Conservation (phyloP, 176 grass and related monocot genomes). For the Dactylis glomerata region DNA sequence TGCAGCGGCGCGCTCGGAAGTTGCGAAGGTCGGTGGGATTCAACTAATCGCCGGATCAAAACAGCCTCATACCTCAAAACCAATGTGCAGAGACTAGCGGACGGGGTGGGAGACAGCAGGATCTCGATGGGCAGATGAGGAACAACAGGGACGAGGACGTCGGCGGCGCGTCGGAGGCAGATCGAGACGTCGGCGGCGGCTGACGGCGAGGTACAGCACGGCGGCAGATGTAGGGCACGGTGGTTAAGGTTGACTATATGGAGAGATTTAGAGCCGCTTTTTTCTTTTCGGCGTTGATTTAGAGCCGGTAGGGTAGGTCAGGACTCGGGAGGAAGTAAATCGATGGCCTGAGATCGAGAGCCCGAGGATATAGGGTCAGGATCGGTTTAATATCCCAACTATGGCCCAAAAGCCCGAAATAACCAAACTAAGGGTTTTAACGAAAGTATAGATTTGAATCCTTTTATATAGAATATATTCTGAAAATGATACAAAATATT, state of each 20-base stretch:
- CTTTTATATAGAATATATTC: too few relatives aligned
- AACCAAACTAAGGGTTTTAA: too few relatives aligned
- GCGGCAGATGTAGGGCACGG: slow-evolving; percentile 16
- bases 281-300: slow-evolving; percentile 2
- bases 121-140: background rate
- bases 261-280: slow-evolving; percentile 11
- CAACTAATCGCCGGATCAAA: background rate
- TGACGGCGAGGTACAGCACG: background rate
- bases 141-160: background rate
- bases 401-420: background rate
- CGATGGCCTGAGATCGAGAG: background rate
- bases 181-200: background rate
- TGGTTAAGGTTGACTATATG: slow-evolving; percentile 9
- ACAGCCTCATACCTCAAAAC: background rate
- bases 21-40: background rate
- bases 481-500: too few relatives aligned
- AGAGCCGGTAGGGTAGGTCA: slow-evolving; percentile 5
- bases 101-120: background rate
- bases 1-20: background rate
- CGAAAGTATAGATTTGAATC: too few relatives aligned
- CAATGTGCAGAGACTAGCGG: background rate
- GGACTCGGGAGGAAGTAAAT: background rate
- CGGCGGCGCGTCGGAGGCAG: background rate
- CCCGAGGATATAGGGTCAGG: background rate
- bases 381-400: background rate